Conservation (phyloP, 2,329 filamentous ascomycete species). For the Cladosporium sp. region DNA sequence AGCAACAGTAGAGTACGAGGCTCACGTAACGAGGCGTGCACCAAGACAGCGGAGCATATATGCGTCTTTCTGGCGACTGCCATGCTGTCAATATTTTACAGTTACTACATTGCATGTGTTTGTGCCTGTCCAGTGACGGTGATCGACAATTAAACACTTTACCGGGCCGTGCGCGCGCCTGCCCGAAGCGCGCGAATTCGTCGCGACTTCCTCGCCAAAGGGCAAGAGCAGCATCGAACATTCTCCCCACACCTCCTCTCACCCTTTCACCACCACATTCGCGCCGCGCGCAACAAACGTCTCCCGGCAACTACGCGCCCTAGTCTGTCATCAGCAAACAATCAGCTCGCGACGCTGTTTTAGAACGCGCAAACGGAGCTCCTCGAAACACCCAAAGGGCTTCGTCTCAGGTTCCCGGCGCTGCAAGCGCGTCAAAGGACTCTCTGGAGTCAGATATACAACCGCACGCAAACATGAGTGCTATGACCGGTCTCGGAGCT, state of each 20-base stretch:
- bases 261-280: not conserved
- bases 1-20: no score
- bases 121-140: not conserved
- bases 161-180: not conserved
- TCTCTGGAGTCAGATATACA: not conserved
- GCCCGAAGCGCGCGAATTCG: not conserved
- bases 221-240: not conserved
- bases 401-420: not conserved
- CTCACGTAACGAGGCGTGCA: no score
- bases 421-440: slow-evolving; percentile 7
- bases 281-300: not conserved
- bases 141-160: not conserved
- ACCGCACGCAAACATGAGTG: slow-evolving; percentile 1
- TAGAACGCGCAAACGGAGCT: slow-evolving; percentile 2
- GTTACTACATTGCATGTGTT: no score
- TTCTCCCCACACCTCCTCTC: not conserved
- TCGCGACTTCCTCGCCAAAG: not conserved
- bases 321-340: not conserved
- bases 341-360: not conserved
- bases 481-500: slow-evolving; percentile 17
- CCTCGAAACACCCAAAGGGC: not conserved
- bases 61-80: no score
- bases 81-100: no score
- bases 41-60: no score
- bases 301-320: not conserved